Evolutionary conservation across 139 green algal genomes (phyloP), one percentile per base, ranked within the genome.

Genomic region (Deuterostichococcus epilithicus): DNA sequence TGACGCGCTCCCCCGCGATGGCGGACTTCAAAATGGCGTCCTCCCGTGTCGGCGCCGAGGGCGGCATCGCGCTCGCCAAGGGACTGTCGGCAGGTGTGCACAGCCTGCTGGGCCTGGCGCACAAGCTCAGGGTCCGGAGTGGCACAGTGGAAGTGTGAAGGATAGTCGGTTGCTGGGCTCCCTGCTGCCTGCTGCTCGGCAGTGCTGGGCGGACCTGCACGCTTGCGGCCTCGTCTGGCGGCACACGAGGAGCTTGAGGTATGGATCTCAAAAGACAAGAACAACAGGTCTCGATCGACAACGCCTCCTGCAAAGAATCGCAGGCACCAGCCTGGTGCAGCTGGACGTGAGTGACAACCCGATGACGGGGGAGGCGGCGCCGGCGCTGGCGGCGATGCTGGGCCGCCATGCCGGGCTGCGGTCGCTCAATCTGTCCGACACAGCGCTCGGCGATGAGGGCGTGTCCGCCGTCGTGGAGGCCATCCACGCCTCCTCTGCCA

Each of bases 291-390:
- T 74, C 38, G 59, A 25, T 26, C 32, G 25, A 38, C 37, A 66
- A 25, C 37, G 59, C 36, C n/a, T n/a, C n/a, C n/a, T n/a, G n/a
- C n/a, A n/a, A n/a, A n/a, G n/a, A 25, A 30, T 2, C n/a, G 65
- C 65, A 89, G 86, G 85, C 39, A 34, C 25, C 28, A 72, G 68
- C 52, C 82, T 97, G 65, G 68, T 86, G 25, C 67, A 45, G 1
- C 82, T 98, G 59, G 92, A 97, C 86, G 63, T 98, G 13, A 87
- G 82, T 22, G 94, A 97, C 89, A 98, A 98, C 84, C 90, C 93
- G 5, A 89, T 96, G 76, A 93, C 88, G 1, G 69, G 52, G 0
- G 90, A 92, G 52, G 80, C 90, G 70, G 85, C n/a, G 32, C 25
- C 60, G 25, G 65, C 76, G 23, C 72, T 90, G 42, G 86, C 78